Evolutionary conservation across 2,329 filamentous ascomycete species (phyloP).

Genomic region (Drechmeria coniospora): DNA sequence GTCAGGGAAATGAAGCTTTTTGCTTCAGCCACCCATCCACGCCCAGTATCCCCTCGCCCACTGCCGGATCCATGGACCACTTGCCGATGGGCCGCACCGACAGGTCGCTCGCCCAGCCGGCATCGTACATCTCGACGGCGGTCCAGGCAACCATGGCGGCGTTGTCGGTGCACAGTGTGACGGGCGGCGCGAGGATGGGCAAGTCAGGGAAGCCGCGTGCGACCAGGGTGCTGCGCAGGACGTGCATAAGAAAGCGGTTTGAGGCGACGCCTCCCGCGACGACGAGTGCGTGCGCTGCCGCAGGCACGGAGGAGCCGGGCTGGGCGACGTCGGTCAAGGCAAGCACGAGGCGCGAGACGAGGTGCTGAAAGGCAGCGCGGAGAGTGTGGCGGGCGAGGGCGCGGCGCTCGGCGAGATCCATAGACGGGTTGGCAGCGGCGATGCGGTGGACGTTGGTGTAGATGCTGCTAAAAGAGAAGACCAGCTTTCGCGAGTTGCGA

Average conservation of each 20-base stretch:
- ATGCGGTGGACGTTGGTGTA: constrained; percentile 38
- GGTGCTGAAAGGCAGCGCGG: constrained; percentile 74
- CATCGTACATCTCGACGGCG: constrained; percentile 79
- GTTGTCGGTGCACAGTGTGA: constrained; percentile 76
- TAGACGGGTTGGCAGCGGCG: constrained; percentile 17
- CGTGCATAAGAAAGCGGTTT: constrained; percentile 60
- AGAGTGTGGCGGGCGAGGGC: constrained; percentile 59
- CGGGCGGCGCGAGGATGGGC: constrained; percentile 57
- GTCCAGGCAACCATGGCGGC: constrained; percentile 97
- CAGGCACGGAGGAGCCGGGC: constrained; percentile 20
- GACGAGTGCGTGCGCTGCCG: constrained; percentile 46
- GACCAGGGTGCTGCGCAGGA: constrained; percentile 43
- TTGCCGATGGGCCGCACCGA: constrained; percentile 44
- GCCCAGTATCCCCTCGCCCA: constrained; percentile 45
- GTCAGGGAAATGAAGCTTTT: neutral
- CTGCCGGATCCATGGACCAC: constrained; percentile 57
- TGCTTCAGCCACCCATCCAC: constrained; percentile 29
- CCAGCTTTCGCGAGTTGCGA: constrained; percentile 37
- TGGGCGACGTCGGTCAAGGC: constrained; percentile 32
- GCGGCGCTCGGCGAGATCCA: constrained; percentile 45
- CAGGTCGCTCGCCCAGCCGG: constrained; percentile 52
- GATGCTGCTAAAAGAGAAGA: constrained; percentile 60
- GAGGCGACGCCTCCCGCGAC: constrained; percentile 83
- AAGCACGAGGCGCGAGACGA: constrained; percentile 59
- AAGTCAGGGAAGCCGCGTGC: constrained; percentile 49